Conservation (phyloP, 495 filamentous ascomycete species). For the Jackrogersella minutella region DNA sequence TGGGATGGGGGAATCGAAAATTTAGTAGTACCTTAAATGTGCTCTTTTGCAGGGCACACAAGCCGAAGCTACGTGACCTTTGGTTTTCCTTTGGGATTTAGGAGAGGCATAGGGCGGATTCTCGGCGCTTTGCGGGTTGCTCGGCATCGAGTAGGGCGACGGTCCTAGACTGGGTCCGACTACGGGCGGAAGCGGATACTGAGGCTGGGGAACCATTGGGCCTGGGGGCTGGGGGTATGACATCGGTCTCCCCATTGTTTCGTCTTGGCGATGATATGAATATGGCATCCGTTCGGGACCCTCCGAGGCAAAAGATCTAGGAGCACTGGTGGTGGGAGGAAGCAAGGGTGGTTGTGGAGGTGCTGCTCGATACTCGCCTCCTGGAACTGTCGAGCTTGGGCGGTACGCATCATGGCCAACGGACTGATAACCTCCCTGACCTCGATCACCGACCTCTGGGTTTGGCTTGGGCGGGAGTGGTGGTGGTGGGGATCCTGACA, state of each 20-base stretch:
- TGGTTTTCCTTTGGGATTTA: conserved; percentile 83
- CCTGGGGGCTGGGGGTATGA: conserved; percentile 49
- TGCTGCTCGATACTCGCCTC: conserved; percentile 50
- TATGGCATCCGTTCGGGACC: conserved; percentile 52
- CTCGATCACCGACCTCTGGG: conserved; percentile 66
- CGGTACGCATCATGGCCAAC: conserved; percentile 58
- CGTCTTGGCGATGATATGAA: conserved; percentile 50
- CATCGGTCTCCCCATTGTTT: conserved; percentile 46
- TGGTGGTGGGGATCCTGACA: conserved; percentile 80
- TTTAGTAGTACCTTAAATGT: conserved; percentile 69
- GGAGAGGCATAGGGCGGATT: conserved; percentile 53
- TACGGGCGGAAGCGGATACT: conserved; percentile 48
- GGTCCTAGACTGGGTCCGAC: conserved; percentile 47
- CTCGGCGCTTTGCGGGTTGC: conserved; percentile 47
- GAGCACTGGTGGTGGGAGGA: conserved; percentile 40
- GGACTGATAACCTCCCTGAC: conserved; percentile 59
- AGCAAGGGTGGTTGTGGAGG: conserved; percentile 45
- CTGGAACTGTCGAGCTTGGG: conserved; percentile 52
- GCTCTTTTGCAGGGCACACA: conserved; percentile 98
- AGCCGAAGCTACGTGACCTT: conserved; percentile 94
- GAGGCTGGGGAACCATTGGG: conserved; percentile 42
- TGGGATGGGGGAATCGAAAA: conserved; percentile 29
- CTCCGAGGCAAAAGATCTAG: conserved; percentile 47
- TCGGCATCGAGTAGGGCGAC: conserved; percentile 46
- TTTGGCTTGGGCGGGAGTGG: conserved; percentile 70